Conservation (phyloP, 768 basidiomycete genomes). For the Mycena pura region DNA sequence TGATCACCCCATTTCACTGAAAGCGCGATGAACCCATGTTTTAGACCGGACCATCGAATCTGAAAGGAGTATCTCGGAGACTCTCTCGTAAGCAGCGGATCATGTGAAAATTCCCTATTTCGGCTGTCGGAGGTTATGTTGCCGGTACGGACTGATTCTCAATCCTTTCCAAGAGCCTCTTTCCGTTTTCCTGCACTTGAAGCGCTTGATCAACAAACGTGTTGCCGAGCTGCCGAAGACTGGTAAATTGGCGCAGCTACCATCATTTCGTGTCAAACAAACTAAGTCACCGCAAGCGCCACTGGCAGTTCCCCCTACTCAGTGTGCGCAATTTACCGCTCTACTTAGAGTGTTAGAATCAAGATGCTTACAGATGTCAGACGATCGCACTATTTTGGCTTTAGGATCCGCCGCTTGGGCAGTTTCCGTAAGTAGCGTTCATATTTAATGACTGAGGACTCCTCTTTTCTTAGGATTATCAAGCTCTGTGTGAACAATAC, state of each 20-base stretch:
- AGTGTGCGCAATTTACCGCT: no score
- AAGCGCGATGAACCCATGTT: constrained; percentile 20
- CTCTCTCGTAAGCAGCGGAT: constrained; percentile 10
- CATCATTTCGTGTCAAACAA: no score
- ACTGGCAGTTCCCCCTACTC: no score
- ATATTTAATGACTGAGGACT: not conserved
- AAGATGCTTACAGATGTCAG: no score
- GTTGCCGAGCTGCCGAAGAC: no score
- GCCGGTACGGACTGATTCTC: no score
- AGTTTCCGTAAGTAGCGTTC: constrained; percentile 2
- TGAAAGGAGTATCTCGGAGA: constrained; percentile 14
- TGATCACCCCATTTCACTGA: constrained; percentile 20
- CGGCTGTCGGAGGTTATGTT: constrained; percentile 1
- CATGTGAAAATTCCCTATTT: not conserved
- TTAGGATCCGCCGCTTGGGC: constrained; percentile 14
- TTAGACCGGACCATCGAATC: constrained; percentile 11
- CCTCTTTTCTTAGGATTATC: constrained; percentile 9
- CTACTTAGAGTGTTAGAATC: no score
- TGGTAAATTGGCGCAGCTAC: no score
- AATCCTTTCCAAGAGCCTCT: no score
- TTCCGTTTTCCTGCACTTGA: no score
- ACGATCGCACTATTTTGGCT: constrained; percentile 15
- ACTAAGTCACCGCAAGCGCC: no score
- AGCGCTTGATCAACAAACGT: no score
- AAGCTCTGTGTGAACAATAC: constrained; percentile 13